phyloP scores from a whole-genome alignment of 192 early-diverging fungal species.

The Podila clonocystis region DNA sequence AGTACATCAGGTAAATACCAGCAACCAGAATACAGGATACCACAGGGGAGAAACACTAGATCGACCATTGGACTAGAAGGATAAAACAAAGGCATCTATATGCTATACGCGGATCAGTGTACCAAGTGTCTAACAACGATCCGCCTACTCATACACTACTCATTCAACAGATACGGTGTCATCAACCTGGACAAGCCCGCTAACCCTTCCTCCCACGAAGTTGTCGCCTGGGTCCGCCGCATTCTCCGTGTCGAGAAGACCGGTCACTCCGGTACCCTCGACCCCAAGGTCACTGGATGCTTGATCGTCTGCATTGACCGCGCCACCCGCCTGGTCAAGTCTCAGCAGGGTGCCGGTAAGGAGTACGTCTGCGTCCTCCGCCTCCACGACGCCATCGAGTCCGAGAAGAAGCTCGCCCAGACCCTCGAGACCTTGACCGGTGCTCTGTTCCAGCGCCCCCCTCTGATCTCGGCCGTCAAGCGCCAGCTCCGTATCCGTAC shows the following conservation, averaged over 20 bases:
- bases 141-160: background rate
- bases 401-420: slow-evolving; percentile 87
- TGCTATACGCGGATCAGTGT: background rate
- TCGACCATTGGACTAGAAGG: background rate
- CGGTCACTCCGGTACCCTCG: slow-evolving; percentile 97
- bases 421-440: slow-evolving; percentile 97
- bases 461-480: slow-evolving; percentile 99
- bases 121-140: background rate
- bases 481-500: slow-evolving; percentile 99
- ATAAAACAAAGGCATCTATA: too few relatives aligned
- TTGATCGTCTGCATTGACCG: slow-evolving; percentile 99
- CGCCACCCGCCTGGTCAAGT: slow-evolving; percentile 98
- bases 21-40: background rate
- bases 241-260: slow-evolving; percentile 98
- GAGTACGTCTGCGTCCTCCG: slow-evolving; percentile 97
- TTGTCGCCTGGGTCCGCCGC: slow-evolving; percentile 98
- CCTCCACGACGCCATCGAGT: slow-evolving; percentile 93
- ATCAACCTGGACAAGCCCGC: slow-evolving; percentile 99
- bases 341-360: slow-evolving; percentile 99
- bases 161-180: slow-evolving; percentile 82
- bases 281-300: slow-evolving; percentile 99
- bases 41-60: background rate
- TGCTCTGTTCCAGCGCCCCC: slow-evolving; percentile 98
- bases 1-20: slow-evolving; percentile 78
- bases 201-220: slow-evolving; percentile 99